A percentile compares a stretch with the other conserved stretches of the same genome.
phyloP scores from a whole-genome alignment of 129 eudicot genomes.

The Glebionis coronaria region DNA sequence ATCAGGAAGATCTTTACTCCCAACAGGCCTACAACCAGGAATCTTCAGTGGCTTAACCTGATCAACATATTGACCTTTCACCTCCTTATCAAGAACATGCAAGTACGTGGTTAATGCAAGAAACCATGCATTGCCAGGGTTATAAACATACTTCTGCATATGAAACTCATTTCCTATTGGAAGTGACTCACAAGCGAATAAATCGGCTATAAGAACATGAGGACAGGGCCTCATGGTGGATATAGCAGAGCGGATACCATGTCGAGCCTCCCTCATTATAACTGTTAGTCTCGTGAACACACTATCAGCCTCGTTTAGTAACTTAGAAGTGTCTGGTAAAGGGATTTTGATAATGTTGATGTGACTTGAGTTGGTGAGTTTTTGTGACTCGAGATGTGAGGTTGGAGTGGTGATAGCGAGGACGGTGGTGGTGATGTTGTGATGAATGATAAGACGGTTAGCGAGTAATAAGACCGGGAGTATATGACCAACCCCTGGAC shows the following conservation, averaged over 20 bases:
- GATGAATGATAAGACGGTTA: slow-evolving; percentile 38
- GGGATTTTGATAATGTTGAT: slow-evolving; percentile 22
- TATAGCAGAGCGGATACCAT: slow-evolving; percentile 33
- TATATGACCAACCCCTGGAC: slow-evolving; percentile 53
- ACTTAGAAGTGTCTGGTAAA: slow-evolving; percentile 12
- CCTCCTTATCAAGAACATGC: slow-evolving; percentile 41
- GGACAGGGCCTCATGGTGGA: slow-evolving; percentile 32
- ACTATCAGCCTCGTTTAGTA: slow-evolving; percentile 17
- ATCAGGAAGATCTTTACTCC: slow-evolving; percentile 43
- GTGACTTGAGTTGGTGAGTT: neutral
- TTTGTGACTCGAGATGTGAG: slow-evolving; percentile 2
- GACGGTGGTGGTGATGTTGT: slow-evolving; percentile 40
- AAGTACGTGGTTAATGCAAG: slow-evolving; percentile 28
- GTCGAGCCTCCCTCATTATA: slow-evolving; percentile 38
- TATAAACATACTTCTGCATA: slow-evolving; percentile 42
- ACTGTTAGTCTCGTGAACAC: slow-evolving; percentile 33
- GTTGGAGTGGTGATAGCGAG: slow-evolving; percentile 23
- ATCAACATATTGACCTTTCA: slow-evolving; percentile 48
- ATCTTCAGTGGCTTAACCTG: slow-evolving; percentile 32
- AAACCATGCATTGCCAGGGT: slow-evolving; percentile 37
- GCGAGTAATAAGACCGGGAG: slow-evolving; percentile 40
- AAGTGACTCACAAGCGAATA: slow-evolving; percentile 35
- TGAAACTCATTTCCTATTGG: slow-evolving; percentile 44
- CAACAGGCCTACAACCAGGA: slow-evolving; percentile 55
- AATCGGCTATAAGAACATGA: slow-evolving; percentile 36